These are phyloP conservation scores for Sindora glabra DNA, from an alignment of 306 rosid species.

Conservation along the genomic window DNA sequence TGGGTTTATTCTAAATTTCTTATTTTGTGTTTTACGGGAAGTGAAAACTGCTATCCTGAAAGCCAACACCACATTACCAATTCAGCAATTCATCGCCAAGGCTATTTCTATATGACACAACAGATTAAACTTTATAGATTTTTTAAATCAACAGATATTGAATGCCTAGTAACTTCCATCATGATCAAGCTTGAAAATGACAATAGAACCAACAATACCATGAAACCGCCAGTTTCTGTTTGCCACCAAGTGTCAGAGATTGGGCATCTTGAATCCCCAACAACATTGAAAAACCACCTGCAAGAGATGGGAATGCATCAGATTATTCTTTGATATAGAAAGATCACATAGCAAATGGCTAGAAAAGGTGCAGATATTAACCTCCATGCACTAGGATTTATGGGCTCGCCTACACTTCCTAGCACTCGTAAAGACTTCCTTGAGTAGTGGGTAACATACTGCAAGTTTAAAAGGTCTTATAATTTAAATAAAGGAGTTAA, in stretches of 20 bases:
- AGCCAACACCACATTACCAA: background rate
- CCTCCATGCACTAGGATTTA: slow-evolving; percentile 99
- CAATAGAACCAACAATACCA: slow-evolving; percentile 53
- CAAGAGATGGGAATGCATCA: slow-evolving; percentile 14
- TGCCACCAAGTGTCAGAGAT: slow-evolving; percentile 99
- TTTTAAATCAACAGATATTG: background rate
- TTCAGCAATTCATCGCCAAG: background rate
- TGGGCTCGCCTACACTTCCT: slow-evolving; percentile 99
- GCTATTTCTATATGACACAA: too few species aligned
- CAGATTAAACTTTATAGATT: background rate
- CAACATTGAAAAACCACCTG: slow-evolving; percentile 92
- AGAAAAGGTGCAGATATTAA: slow-evolving; percentile 6
- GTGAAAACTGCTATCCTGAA: background rate
- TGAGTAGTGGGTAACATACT: slow-evolving; percentile 80
- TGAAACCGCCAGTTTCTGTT: slow-evolving; percentile 98
- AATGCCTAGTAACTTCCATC: background rate
- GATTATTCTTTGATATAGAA: background rate
- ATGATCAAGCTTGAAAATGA: slow-evolving; percentile 14
- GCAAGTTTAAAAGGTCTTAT: slow-evolving; percentile 23
- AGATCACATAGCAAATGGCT: background rate
- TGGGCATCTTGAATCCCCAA: slow-evolving; percentile 95
- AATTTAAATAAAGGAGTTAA: background rate
- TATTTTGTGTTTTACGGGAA: background rate
- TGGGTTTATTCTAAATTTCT: background rate
- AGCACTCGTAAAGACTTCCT: slow-evolving; percentile 83